phyloP scores from a whole-genome alignment of 306 rosid species.

The Myrica gale region DNA sequence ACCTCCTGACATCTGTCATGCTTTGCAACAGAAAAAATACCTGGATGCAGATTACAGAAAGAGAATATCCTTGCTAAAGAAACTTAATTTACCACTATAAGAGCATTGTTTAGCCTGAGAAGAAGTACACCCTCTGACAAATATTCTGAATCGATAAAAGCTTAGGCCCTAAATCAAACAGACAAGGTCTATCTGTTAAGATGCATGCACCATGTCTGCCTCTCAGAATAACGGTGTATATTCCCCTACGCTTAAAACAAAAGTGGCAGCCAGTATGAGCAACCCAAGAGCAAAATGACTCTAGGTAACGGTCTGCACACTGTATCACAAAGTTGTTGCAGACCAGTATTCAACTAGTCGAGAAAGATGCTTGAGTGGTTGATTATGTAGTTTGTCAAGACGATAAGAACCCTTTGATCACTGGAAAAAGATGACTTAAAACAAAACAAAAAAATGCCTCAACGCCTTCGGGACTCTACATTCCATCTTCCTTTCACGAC shows the following conservation, averaged over 20 bases:
- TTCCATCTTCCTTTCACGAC: constrained; percentile 2
- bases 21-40: background rate
- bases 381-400: background rate
- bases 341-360: background rate
- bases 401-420: background rate
- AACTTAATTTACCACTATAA: background rate
- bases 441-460: background rate
- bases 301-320: background rate
- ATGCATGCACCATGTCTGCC: background rate
- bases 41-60: background rate
- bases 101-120: background rate
- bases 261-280: background rate
- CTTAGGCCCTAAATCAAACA: too few relatives aligned
- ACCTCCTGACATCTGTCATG: background rate
- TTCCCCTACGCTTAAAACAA: background rate
- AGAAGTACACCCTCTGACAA: too few relatives aligned
- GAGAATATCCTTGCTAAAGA: background rate
- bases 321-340: background rate
- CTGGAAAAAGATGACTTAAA: background rate
- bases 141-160: too few relatives aligned
- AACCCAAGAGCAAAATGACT: background rate
- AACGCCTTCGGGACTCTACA: constrained; percentile 8
- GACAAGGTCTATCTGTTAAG: background rate
- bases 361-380: constrained; percentile 2
- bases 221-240: background rate